These are phyloP conservation scores for Stromatinia cepivora DNA, from an alignment of 2,329 filamentous ascomycete genomes.

Conservation along the genomic window DNA sequence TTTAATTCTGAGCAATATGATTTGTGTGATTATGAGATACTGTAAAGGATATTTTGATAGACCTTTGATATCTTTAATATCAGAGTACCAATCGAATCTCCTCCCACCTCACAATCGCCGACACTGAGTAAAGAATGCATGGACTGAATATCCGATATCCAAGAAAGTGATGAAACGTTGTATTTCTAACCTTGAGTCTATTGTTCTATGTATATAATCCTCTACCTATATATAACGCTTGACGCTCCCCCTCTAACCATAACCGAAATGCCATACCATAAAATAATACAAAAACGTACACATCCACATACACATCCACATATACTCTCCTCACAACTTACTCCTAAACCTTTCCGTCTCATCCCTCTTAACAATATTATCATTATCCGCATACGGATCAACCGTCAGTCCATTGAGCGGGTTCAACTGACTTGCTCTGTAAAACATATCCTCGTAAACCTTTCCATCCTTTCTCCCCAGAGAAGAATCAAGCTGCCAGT, in stretches of 20 bases:
- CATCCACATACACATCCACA: background rate
- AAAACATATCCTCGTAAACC: constrained; percentile 77
- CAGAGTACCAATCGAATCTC: background rate
- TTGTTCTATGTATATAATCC: background rate
- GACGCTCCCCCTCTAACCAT: background rate
- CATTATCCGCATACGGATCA: constrained; percentile 68
- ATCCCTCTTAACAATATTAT: constrained; percentile 61
- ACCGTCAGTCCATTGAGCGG: constrained; percentile 71
- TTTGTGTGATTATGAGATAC: no score
- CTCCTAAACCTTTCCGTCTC: constrained; percentile 49
- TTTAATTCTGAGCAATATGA: no score
- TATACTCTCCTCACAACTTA: constrained; percentile 47
- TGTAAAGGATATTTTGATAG: no score
- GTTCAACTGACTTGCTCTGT: constrained; percentile 69
- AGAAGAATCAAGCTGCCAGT: constrained; percentile 74
- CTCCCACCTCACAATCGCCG: background rate
- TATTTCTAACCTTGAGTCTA: background rate
- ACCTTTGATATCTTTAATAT: background rate
- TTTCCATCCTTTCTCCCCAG: constrained; percentile 71
- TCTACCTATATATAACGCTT: constrained; percentile 1
- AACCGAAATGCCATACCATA: background rate
- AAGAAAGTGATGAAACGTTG: background rate
- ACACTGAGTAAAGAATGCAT: background rate
- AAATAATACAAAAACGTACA: constrained; percentile 1
- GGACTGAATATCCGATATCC: background rate